These are phyloP conservation scores for Maudiozyma turicensis DNA, from an alignment of 805 yeast genomes.

Conservation along the genomic window DNA sequence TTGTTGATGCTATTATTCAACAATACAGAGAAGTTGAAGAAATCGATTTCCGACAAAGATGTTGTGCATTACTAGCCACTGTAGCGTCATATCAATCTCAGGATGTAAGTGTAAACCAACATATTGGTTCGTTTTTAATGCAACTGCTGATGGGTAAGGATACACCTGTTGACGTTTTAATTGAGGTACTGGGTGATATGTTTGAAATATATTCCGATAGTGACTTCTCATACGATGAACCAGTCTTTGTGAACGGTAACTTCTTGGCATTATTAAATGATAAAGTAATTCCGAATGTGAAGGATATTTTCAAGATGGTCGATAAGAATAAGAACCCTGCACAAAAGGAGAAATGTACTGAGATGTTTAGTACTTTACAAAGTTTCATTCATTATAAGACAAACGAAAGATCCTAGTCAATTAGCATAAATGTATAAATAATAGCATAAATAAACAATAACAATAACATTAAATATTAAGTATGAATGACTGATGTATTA, in stretches of 20 bases:
- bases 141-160: constrained; percentile 18
- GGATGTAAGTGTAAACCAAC: constrained; percentile 33
- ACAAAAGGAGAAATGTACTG: constrained; percentile 56
- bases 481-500: not conserved
- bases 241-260: constrained; percentile 50
- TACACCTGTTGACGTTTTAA: constrained; percentile 33
- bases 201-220: constrained; percentile 78
- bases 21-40: constrained; percentile 14
- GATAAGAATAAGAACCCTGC: constrained; percentile 53
- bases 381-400: constrained; percentile 73
- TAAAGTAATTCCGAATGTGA: constrained; percentile 38
- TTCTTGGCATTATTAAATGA: constrained; percentile 35
- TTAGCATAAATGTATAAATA: not conserved
- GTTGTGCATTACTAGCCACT: constrained; percentile 43
- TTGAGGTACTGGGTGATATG: constrained; percentile 55
- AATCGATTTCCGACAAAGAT: constrained; percentile 31
- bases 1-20: constrained; percentile 16
- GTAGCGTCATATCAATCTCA: constrained; percentile 40
- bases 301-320: constrained; percentile 46
- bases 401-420: constrained; percentile 29
- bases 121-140: constrained; percentile 38
- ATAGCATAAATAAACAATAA: not conserved
- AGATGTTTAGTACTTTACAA: constrained; percentile 53
- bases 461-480: not conserved
- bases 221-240: constrained; percentile 52